Evolutionary conservation across 2,329 filamentous ascomycete species (phyloP), one percentile per base, ranked within the genome.

Genomic region (Venturia oleaginea): DNA sequence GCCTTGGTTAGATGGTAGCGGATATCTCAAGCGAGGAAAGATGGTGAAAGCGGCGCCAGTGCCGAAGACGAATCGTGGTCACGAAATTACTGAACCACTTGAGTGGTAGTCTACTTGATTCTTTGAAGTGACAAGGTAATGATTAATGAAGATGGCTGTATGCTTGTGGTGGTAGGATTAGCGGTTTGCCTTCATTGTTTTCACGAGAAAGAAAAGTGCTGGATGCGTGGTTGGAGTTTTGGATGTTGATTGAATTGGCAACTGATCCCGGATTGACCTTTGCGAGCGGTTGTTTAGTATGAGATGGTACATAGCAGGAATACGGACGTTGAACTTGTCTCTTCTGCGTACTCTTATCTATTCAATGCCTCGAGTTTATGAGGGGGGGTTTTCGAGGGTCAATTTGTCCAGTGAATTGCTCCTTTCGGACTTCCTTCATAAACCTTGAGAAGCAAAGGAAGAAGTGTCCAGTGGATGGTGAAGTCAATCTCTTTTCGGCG

Each of bases 1-100:
- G 27, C 93, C 94, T 2, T 97, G 93, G 93, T 79, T 97, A 68
- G 91, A 97, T 72, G 94, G 93, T 40, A 86, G 83, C 51, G 90
- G 86, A 0, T 97, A 96, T 75, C 81, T 97, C 66, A 82, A 80
- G 68, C 77, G 81, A 64, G 70, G 76, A 48, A 80, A 81, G 11
- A 86, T 84, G 79, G 78, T 88, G 24, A 79, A 84, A 71, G 85
- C 86, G 13, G 83, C 79, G 13, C 86, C 90, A 5, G 87, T 96
- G 48, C 91, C 92, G 46, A 93, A 87, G 80, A 96, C 92, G 67
- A 97, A 96, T 78, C 81, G 91, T 19, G 92, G 92, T 0, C 88
- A 95, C 76, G 85, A 87, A 71, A 86, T 92, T 75, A 87, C 82
- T 68, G 92, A 96, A 78, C 92, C 92, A 59, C 80, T 96, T 69